Conservation (phyloP, 139 green algal genomes). For the Astrephomene gubernaculifera region DNA sequence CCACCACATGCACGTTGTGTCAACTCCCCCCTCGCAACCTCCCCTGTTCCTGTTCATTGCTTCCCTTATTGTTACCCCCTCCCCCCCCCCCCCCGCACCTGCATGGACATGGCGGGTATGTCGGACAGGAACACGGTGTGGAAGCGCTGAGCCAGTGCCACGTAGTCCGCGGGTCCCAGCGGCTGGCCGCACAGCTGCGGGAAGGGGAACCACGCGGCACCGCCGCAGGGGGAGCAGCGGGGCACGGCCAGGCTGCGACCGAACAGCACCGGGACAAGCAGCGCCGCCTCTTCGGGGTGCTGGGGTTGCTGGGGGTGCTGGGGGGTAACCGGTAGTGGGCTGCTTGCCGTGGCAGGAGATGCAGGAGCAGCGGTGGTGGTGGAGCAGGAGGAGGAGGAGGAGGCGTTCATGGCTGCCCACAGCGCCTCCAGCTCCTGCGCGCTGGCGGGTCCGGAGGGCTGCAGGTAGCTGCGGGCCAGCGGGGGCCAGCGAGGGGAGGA, state of each 20-base stretch:
- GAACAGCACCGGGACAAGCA: slow-evolving; percentile 71
- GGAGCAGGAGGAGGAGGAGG: not conserved
- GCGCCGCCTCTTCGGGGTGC: not conserved
- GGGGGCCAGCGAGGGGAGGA: not conserved
- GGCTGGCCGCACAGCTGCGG: slow-evolving; percentile 70
- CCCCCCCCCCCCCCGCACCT: slow-evolving; percentile 40
- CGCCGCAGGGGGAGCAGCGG: slow-evolving; percentile 27
- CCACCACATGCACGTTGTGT: not conserved
- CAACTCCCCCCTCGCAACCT: not conserved
- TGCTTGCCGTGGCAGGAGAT: not conserved
- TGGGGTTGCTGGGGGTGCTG: not conserved
- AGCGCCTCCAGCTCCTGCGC: slow-evolving; percentile 30
- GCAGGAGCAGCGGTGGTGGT: not conserved
- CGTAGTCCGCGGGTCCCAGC: slow-evolving; percentile 85
- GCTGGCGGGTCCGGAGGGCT: slow-evolving; percentile 1
- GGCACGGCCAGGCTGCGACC: slow-evolving; percentile 70
- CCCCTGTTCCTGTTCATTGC: too few species aligned
- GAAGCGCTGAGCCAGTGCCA: slow-evolving; percentile 77
- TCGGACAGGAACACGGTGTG: slow-evolving; percentile 83
- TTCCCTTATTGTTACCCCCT: too few species aligned
- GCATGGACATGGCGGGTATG: slow-evolving; percentile 81
- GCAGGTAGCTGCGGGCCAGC: slow-evolving; percentile 14
- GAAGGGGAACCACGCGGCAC: slow-evolving; percentile 70
- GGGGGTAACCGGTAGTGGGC: not conserved
- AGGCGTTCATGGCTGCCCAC: slow-evolving; percentile 8